Base-by-base conservation (phyloP, 2,329 filamentous ascomycete genomes). In the Cytospora piceicola region DNA sequence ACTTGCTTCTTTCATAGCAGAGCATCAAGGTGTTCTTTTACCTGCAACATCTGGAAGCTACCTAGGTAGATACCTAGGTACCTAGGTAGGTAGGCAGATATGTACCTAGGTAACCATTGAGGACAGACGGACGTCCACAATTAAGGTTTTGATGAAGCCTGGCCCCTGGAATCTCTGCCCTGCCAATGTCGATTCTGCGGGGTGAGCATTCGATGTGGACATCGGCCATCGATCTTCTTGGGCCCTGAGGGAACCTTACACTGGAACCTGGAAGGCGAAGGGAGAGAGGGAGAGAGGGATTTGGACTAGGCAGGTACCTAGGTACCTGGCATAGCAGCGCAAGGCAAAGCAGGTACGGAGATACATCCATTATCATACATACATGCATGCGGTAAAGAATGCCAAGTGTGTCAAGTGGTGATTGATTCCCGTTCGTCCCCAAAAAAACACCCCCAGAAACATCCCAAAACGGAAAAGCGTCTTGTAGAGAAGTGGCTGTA, bases 381-480 rank as follows among this genome's bases (percentile, higher is more conserved):
- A 8, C 32, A 34, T 34, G 32, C 32, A 34, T 34, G 32, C 32
- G 11, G 36, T 15, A 3, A 9, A 39, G 12, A 15, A 5, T 34
- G 32, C 12, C 32, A 34, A 14, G 8, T 14, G 8, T 14, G 14
- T 2, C 15, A 15, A 39, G 36, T 39, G 15, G 36, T 39, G 36
- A 39, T 39, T 39, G 32, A 34, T 39, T 39, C 36, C 36, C 36
- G 36, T 39, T 39, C 11, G 14, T 39, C 14, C 15, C 14, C 2
- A 39, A 39, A 34, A 32, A 32, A 32, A 32, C 30, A 4, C 32
- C 32, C 11, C 32, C 32, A 4, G 11, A 64, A 39, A 29, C 59
- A 55, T 63, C 67, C 42, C 68, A 63, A 62, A 67, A 60, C 58
- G 63, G 64, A 69, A 66, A 64, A 63, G 70, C 68, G 60, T 64